Conservation (phyloP, 371 early-diverging fungal genomes). For the Actinomucor elegans region DNA sequence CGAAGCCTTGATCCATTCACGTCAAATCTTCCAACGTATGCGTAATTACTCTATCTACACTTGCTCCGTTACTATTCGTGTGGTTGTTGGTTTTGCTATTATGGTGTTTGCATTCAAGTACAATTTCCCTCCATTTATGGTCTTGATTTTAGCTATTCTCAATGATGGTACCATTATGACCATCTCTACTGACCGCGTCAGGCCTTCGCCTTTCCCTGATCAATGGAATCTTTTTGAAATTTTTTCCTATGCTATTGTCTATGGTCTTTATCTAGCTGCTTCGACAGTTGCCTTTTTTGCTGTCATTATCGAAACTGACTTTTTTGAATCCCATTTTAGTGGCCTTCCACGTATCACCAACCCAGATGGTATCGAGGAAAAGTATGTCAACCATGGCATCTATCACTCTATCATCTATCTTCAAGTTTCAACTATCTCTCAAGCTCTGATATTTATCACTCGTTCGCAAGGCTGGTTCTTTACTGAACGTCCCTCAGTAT, state of each 20-base stretch:
- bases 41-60: conserved; percentile 49
- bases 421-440: conserved; percentile 56
- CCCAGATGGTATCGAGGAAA: no score
- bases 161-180: conserved; percentile 55
- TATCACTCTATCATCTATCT: conserved; percentile 54
- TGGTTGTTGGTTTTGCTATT: conserved; percentile 48
- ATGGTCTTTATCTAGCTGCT: conserved; percentile 44
- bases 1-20: conserved; percentile 53
- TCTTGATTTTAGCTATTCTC: conserved; percentile 45
- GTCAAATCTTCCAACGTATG: conserved; percentile 67
- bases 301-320: conserved; percentile 28
- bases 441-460: conserved; percentile 56
- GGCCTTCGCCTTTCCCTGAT: conserved; percentile 48
- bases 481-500: conserved; percentile 47
- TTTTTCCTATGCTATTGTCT: conserved; percentile 45
- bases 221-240: conserved; percentile 50
- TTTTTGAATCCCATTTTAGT: conserved; percentile 43
- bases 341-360: conserved; percentile 30
- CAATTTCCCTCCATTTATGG: conserved; percentile 56
- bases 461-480: conserved; percentile 55
- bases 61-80: conserved; percentile 52
- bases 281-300: conserved; percentile 46
- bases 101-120: conserved; percentile 49
- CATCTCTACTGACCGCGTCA: conserved; percentile 47
- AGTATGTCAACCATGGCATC: conserved; percentile 40